Percentiles rank a stretch among this genome's conserved stretches.
phyloP scores from a whole-genome alignment of 768 basidiomycete genomes.

The Lentinula detonsa region DNA sequence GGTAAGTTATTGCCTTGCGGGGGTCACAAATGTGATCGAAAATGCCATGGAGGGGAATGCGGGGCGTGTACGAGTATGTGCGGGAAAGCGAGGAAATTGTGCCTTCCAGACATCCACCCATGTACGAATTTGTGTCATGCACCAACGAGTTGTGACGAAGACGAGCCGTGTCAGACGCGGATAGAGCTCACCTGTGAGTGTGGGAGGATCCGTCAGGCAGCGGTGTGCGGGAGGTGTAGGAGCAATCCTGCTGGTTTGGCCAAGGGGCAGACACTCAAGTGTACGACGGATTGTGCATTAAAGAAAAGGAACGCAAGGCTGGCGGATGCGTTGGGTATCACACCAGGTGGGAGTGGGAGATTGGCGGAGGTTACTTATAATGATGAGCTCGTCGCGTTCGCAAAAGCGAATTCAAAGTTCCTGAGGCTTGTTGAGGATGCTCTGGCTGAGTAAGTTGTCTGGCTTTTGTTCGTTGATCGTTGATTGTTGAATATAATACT shows the following conservation, averaged over 20 bases:
- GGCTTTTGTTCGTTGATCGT: constrained; percentile 8
- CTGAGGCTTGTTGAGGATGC: constrained; percentile 70
- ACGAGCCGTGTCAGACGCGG: constrained; percentile 64
- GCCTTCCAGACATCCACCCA: constrained; percentile 67
- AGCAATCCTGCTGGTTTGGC: constrained; percentile 37
- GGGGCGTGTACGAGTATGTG: constrained; percentile 73
- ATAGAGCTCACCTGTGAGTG: constrained; percentile 76
- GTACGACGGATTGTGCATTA: constrained; percentile 76
- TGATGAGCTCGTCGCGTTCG: constrained; percentile 59
- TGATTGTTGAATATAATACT: not conserved
- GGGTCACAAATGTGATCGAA: constrained; percentile 78
- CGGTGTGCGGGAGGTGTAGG: constrained; percentile 61
- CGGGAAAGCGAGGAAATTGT: constrained; percentile 81
- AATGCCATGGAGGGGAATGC: constrained; percentile 82
- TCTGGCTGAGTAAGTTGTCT: constrained; percentile 65
- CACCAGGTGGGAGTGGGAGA: constrained; percentile 36
- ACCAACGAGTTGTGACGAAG: constrained; percentile 78
- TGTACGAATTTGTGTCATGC: constrained; percentile 83
- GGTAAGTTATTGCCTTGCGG: constrained; percentile 80
- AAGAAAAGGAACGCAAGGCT: constrained; percentile 84
- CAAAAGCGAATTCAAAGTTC: constrained; percentile 59
- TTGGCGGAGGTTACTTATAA: constrained; percentile 30
- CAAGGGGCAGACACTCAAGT: constrained; percentile 43
- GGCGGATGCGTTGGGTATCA: constrained; percentile 91
- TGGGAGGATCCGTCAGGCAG: constrained; percentile 69